phyloP scores from a whole-genome alignment of 352 stramenopile species.

The Aphanomyces cochlioides region DNA sequence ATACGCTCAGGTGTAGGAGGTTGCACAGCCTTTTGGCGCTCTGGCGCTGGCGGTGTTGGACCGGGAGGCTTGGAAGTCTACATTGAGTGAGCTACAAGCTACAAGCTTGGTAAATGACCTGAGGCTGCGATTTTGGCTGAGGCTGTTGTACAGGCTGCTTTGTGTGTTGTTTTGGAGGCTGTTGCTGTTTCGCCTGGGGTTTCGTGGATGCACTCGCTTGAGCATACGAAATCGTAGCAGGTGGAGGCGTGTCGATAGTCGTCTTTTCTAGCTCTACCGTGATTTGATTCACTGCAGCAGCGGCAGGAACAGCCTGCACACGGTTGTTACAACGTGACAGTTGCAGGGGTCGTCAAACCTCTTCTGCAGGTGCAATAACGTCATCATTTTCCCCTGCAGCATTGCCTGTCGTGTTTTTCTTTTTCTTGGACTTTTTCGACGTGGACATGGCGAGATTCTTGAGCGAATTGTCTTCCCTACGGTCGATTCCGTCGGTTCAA shows the following conservation, averaged over 20 bases:
- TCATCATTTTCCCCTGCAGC: neutral
- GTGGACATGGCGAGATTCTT: slow-evolving; percentile 27
- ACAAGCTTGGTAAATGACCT: too few relatives aligned
- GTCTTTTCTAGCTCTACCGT: neutral
- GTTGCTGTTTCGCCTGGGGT: neutral
- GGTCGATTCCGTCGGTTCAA: neutral
- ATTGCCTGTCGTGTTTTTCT: slow-evolving; percentile 5
- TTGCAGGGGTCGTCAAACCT: too few relatives aligned
- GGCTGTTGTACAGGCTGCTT: too few relatives aligned
- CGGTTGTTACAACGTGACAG: neutral
- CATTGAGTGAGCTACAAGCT: too few relatives aligned
- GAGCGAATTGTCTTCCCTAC: slow-evolving; percentile 25
- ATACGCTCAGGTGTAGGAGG: neutral
- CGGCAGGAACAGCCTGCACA: neutral
- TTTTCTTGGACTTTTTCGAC: slow-evolving; percentile 31
- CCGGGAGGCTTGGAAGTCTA: too few relatives aligned
- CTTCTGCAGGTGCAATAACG: too few relatives aligned
- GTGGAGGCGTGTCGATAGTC: neutral
- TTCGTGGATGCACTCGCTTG: neutral
- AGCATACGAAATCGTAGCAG: slow-evolving; percentile 1
- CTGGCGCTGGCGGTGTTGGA: too few relatives aligned
- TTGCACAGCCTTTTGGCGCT: too few relatives aligned
- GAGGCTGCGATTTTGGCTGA: too few relatives aligned
- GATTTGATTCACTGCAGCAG: neutral
- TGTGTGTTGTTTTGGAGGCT: neutral